Evolutionary conservation across 2,329 filamentous ascomycete species (phyloP).

Genomic region (Zymoseptoria passerinii): DNA sequence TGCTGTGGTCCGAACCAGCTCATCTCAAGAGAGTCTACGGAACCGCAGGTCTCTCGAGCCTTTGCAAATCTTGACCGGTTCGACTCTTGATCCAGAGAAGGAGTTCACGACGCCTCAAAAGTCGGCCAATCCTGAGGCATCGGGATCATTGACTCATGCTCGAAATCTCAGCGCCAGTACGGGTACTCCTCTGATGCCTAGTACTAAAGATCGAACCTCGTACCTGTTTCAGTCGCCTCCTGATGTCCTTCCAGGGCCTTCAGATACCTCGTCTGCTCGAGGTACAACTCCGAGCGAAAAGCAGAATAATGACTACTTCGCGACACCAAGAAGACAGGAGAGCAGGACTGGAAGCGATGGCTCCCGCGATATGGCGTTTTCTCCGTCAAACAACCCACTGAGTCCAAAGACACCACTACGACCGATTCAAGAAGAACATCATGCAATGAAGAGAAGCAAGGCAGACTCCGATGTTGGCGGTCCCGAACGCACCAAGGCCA

Average conservation of each 20-base stretch:
- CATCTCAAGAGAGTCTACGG: slow-evolving; percentile 23
- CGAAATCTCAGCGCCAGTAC: slow-evolving; percentile 22
- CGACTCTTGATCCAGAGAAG: slow-evolving; percentile 10
- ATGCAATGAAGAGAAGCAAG: slow-evolving; percentile 34
- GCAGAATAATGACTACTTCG: neutral
- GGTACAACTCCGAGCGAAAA: neutral
- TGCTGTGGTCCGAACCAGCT: slow-evolving; percentile 13
- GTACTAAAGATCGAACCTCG: slow-evolving; percentile 39
- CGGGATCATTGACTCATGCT: slow-evolving; percentile 5
- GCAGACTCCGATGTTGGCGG: slow-evolving; percentile 35
- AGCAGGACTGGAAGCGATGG: neutral
- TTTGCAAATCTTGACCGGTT: slow-evolving; percentile 20
- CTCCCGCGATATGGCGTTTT: neutral
- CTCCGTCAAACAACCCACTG: slow-evolving; percentile 11
- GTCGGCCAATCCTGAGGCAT: slow-evolving; percentile 9
- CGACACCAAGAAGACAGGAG: neutral
- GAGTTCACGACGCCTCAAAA: slow-evolving; percentile 15
- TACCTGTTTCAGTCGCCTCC: slow-evolving; percentile 40
- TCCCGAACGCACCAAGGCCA: slow-evolving; percentile 37
- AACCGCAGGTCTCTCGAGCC: slow-evolving; percentile 25
- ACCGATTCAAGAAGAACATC: slow-evolving; percentile 34
- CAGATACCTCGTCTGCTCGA: neutral
- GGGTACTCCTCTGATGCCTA: slow-evolving; percentile 26
- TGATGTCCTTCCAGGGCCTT: slow-evolving; percentile 10
- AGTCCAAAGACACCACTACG: slow-evolving; percentile 34